A percentile compares a stretch with the other conserved stretches of the same genome.
Conservation (phyloP, 768 basidiomycete species). For the Tricholoma sp. region DNA sequence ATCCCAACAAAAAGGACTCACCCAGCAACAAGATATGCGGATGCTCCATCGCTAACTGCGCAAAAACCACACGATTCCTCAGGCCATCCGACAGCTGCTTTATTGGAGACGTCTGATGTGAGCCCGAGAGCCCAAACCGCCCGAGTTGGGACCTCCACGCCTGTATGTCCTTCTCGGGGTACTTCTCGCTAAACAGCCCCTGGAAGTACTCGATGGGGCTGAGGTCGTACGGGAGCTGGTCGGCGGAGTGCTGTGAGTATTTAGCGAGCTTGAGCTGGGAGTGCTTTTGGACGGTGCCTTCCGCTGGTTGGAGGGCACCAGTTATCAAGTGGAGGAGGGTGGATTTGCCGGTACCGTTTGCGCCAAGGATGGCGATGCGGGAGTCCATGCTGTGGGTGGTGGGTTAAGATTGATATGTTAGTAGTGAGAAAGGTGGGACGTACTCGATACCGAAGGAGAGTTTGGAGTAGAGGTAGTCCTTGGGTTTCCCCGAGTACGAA, state of each 20-base stretch:
- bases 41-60: constrained; percentile 95
- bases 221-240: constrained; percentile 93
- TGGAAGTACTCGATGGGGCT: constrained; percentile 95
- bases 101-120: constrained; percentile 93
- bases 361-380: constrained; percentile 92
- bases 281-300: constrained; percentile 90
- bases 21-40: constrained; percentile 90
- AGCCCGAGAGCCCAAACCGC: constrained; percentile 89
- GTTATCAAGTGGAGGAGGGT: constrained; percentile 91
- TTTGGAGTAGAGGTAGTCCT: constrained; percentile 83
- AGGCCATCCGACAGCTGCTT: constrained; percentile 93
- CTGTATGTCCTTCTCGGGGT: constrained; percentile 88
- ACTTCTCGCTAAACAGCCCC: constrained; percentile 69
- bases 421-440: constrained; percentile 12
- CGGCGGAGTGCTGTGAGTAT: constrained; percentile 98
- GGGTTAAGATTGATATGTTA: constrained; percentile 42
- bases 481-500: constrained; percentile 86
- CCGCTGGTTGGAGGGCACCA: constrained; percentile 66
- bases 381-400: constrained; percentile 85
- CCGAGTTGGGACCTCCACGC: constrained; percentile 95
- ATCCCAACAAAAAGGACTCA: constrained; percentile 25
- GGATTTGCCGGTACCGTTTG: constrained; percentile 94
- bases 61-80: constrained; percentile 95
- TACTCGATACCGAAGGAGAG: constrained; percentile 98
- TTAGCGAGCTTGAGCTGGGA: constrained; percentile 90